Evolutionary conservation across 2,329 filamentous ascomycete species (phyloP), one percentile per base, ranked within the genome.

Genomic region (Bipolaris gigantea): DNA sequence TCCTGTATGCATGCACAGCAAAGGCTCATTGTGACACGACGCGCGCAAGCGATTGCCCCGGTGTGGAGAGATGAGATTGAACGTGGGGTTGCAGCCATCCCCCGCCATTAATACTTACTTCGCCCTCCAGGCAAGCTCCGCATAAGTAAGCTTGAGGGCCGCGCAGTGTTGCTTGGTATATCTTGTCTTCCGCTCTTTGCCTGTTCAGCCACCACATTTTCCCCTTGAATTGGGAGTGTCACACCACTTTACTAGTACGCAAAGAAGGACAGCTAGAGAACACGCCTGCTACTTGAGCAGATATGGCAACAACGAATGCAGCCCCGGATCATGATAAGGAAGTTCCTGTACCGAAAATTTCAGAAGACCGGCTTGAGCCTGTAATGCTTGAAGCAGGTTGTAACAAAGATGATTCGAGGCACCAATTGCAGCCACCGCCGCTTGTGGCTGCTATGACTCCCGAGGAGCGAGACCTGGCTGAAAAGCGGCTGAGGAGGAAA

Each of bases 401-500:
- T 60, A 61, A 47, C 13, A 23, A 50, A 8, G 55, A 56, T 25
- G 46, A 45, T 43, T 57, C 15, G 15, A 23, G 18, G 43, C 19
- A 60, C 15, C 73, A 69, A 48, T 51, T 73, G 16, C 56, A 70
- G 45, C 58, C 64, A 4, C 73, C 73, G 16, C 66, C 70, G 18
- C 62, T 75, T 2, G 67, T 76, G 15, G 70, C 64, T 8, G 67
- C 77, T 42, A 74, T 86, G 64, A 77, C 79, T 2, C 74, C 76
- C 1, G 81, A 80, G 36, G 80, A 84, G 55, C 82, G 85, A 11
- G 66, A 68, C 0, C 66, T 69, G 13, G 76, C 83, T 1, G 87
- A 90, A 68, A 78, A 74, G 53, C 80, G 77, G 33, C 75, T 92
- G 63, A 81, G 85, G 71, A 82, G 85, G 62, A 92, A 90, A 75